A percentile compares a stretch with the other conserved stretches of the same genome.
phyloP scores from a whole-genome alignment of 129 eudicot species.

The Tanacetum coccineum region DNA sequence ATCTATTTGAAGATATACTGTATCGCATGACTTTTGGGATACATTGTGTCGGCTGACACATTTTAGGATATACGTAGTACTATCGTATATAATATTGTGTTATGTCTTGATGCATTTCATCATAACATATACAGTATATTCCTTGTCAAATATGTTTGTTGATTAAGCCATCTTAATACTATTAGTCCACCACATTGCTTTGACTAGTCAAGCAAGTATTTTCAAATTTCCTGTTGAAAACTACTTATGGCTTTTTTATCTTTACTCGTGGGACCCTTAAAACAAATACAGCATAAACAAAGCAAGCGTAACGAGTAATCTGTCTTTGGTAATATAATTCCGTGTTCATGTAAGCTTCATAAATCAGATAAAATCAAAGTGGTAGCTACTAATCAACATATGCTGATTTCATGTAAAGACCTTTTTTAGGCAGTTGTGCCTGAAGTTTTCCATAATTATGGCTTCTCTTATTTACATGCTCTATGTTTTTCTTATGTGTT shows the following conservation, averaged over 20 bases:
- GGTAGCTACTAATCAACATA: background rate
- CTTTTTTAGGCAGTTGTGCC: conserved; percentile 13
- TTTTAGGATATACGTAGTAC: too few species aligned
- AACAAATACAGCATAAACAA: background rate
- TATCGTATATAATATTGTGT: too few species aligned
- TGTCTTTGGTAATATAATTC: conserved; percentile 11
- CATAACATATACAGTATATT: too few species aligned
- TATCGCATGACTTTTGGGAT: too few species aligned
- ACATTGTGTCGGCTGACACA: too few species aligned
- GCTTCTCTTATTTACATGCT: background rate
- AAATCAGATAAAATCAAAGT: conserved; percentile 8
- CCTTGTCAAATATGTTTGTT: background rate
- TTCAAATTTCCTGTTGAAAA: background rate
- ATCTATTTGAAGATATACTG: too few species aligned
- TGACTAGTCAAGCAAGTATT: conserved; percentile 1
- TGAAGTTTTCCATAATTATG: conserved; percentile 12
- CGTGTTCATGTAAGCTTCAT: conserved; percentile 3
- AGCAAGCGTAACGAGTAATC: background rate
- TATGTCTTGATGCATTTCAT: too few species aligned
- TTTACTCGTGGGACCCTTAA: conserved; percentile 16
- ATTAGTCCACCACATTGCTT: conserved; percentile 18
- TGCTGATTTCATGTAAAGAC: background rate
- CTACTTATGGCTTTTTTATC: background rate
- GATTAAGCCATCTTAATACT: conserved; percentile 9
- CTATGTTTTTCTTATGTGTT: conserved; percentile 7